Base-by-base conservation (phyloP, 345 rosid genomes). In the Excoecaria agallocha region DNA sequence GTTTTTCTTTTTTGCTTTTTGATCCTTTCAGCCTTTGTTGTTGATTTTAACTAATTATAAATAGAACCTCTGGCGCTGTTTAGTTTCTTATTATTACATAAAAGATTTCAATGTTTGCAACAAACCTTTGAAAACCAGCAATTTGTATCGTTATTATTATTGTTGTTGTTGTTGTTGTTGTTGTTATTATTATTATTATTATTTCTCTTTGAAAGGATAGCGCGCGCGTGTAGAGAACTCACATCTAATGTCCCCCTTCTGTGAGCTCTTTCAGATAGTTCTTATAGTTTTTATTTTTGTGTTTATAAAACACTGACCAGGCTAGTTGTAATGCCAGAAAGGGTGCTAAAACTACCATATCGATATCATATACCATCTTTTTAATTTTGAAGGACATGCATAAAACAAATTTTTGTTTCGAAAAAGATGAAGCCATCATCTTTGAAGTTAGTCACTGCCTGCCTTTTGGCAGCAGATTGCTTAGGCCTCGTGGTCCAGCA, bases 401-500 rank as follows among this genome's bases (percentile, higher is more conserved):
- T 5, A 20, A 20, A 51, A 51, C 16, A 17, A 13, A 15, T 51
- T 41, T 65, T 45, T 46, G 4, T 1, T 39, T 8, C 25, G 51
- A 64, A 43, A 41, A 9, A 8, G 3, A n/a, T n/a, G 25, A 41
- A 41, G 50, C 25, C 49, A 64, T n/a, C 2, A 64, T 43, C 6
- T 41, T 15, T 41, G 41, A n/a, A 64, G 25, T 8, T 43, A 41
- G 46, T 25, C 30, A 64, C 8, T 6, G n/a, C 46, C 45, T 16
- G 51, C 68, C 68, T n/a, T 64, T 64, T 64, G 17, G 50, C 50
- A 64, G 15, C 12, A 45, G 19, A 46, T 66, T 65, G 24, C 52
- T 45, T 38, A 20, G n/a, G 38, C 35, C n/a, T 66, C 0, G 69
- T 46, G 10, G 38, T 1, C 20, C 38, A 11, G 5, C 12, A 46